phyloP scores from a whole-genome alignment of 1,139 yeast species.

The Kazachstania sp. region DNA sequence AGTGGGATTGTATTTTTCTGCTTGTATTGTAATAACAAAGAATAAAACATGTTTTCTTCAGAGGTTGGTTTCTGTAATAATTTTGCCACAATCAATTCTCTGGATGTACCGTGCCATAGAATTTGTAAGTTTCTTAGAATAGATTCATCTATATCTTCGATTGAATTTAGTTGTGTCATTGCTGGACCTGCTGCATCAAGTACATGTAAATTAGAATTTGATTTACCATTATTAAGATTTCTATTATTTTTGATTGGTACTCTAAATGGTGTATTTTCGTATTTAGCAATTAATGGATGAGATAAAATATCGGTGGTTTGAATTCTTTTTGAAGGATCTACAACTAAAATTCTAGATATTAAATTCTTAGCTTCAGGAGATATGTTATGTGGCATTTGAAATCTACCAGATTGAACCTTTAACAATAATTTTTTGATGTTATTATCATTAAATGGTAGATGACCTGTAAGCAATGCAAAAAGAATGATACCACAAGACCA shows the following conservation, averaged over 20 bases:
- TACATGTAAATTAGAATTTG: slow-evolving; percentile 23
- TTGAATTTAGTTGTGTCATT: slow-evolving; percentile 33
- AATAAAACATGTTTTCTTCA: slow-evolving; percentile 86
- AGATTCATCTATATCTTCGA: slow-evolving; percentile 64
- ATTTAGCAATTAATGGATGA: slow-evolving; percentile 75
- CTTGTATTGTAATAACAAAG: slow-evolving; percentile 72
- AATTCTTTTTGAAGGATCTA: slow-evolving; percentile 72
- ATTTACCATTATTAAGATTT: slow-evolving; percentile 30
- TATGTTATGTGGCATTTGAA: slow-evolving; percentile 64
- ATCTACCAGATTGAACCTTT: slow-evolving; percentile 69
- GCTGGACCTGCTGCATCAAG: slow-evolving; percentile 21
- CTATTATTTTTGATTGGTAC: slow-evolving; percentile 15
- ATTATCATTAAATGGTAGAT: slow-evolving; percentile 76
- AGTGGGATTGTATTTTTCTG: slow-evolving; percentile 36
- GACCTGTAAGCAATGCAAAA: slow-evolving; percentile 69
- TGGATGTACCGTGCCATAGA: slow-evolving; percentile 81
- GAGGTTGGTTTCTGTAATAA: slow-evolving; percentile 53
- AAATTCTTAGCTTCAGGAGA: slow-evolving; percentile 81
- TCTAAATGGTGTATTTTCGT: slow-evolving; percentile 32
- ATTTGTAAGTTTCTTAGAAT: slow-evolving; percentile 79
- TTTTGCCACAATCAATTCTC: slow-evolving; percentile 49
- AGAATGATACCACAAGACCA: slow-evolving; percentile 83
- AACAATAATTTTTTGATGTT: slow-evolving; percentile 59
- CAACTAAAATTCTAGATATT: slow-evolving; percentile 71
- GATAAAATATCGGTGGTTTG: slow-evolving; percentile 60